Conservation (phyloP, 2,329 filamentous ascomycete species). For the Stagonosporopsis chrysanthemi region DNA sequence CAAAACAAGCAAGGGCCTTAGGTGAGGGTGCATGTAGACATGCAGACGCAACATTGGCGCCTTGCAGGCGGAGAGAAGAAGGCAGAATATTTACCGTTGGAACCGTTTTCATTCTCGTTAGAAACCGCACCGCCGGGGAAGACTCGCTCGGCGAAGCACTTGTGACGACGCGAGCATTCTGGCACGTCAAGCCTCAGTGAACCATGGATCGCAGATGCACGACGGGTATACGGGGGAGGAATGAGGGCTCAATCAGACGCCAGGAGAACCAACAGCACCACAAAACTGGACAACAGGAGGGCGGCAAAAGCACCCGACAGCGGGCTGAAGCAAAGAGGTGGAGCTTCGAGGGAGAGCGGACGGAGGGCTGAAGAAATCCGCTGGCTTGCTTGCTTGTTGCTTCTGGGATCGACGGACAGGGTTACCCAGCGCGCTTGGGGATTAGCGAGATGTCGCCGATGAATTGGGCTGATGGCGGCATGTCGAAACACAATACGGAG, state of each 20-base stretch:
- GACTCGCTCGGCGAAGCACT: slow-evolving; percentile 49
- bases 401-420: slow-evolving; percentile 43
- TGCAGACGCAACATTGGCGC: slow-evolving; percentile 17
- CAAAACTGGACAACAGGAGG: slow-evolving; percentile 31
- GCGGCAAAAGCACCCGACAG: slow-evolving; percentile 35
- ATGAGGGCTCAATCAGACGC: slow-evolving; percentile 34
- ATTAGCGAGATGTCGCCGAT: slow-evolving; percentile 45
- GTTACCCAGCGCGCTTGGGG: slow-evolving; percentile 38
- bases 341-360: slow-evolving; percentile 42
- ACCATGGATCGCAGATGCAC: slow-evolving; percentile 33
- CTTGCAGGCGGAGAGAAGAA: slow-evolving; percentile 25
- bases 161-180: slow-evolving; percentile 52
- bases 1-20: slow-evolving; percentile 43
- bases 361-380: slow-evolving; percentile 43
- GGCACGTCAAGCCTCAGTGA: slow-evolving; percentile 44
- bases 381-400: slow-evolving; percentile 36
- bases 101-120: slow-evolving; percentile 57
- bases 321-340: slow-evolving; percentile 39
- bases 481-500: slow-evolving; percentile 42
- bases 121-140: slow-evolving; percentile 46
- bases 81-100: slow-evolving; percentile 51
- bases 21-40: slow-evolving; percentile 12
- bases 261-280: slow-evolving; percentile 29
- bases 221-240: slow-evolving; percentile 24
- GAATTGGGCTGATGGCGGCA: slow-evolving; percentile 44